These are phyloP conservation scores for Penicillium longicatenatum DNA, from an alignment of 495 filamentous ascomycete genomes.

Conservation along the genomic window DNA sequence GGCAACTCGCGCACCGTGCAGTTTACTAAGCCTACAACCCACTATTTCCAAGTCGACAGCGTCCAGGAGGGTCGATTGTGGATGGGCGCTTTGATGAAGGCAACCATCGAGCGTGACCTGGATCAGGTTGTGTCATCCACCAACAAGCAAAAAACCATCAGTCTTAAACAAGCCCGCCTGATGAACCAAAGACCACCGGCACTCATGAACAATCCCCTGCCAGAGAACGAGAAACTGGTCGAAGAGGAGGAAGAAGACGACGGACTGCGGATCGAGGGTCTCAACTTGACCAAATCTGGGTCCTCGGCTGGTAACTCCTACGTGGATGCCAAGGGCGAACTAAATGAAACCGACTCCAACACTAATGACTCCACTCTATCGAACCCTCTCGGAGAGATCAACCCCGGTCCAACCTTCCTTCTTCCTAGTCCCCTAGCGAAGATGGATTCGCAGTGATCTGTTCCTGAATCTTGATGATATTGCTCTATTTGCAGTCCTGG, in stretches of 20 bases:
- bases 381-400: conserved; percentile 30
- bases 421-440: conserved; percentile 31
- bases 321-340: conserved; percentile 19
- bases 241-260: conserved; percentile 31
- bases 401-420: conserved; percentile 28
- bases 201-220: conserved; percentile 59
- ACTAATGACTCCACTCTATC: conserved; percentile 8
- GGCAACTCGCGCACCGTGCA: conserved; percentile 90
- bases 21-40: conserved; percentile 94
- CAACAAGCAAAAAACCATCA: conserved; percentile 95
- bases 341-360: conserved; percentile 11
- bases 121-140: conserved; percentile 75
- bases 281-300: conserved; percentile 32
- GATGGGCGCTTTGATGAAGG: conserved; percentile 99
- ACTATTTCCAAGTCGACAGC: conserved; percentile 96
- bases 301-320: conserved; percentile 21
- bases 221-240: conserved; percentile 17
- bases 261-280: conserved; percentile 39
- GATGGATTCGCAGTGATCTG: conserved; percentile 25
- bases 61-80: conserved; percentile 84
- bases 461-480: not conserved
- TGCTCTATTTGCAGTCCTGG: not conserved
- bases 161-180: conserved; percentile 76
- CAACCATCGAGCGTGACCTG: conserved; percentile 94
- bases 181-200: conserved; percentile 88